These are phyloP conservation scores for Rhexocercosporidium sp. DNA, from an alignment of 2,329 filamentous ascomycete genomes.

Conservation along the genomic window DNA sequence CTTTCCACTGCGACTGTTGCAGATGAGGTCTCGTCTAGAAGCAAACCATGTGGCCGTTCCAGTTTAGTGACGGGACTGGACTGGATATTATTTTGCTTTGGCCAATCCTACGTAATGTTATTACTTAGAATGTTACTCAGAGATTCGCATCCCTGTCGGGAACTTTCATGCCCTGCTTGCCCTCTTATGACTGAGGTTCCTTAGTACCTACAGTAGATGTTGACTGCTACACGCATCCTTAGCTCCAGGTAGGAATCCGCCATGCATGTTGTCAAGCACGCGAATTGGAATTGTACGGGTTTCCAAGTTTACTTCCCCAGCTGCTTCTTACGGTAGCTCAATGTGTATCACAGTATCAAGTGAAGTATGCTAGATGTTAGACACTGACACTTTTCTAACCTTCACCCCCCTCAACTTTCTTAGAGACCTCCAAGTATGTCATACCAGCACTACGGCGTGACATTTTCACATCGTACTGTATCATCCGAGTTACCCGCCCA, in stretches of 20 bases:
- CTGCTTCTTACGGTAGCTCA: background rate
- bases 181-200: conserved; percentile 2
- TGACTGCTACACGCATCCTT: conserved; percentile 21
- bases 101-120: conserved; percentile 18
- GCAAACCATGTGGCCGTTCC: conserved; percentile 21
- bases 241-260: conserved; percentile 29
- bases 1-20: conserved; percentile 17
- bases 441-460: conserved; percentile 24
- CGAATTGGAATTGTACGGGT: conserved; percentile 23
- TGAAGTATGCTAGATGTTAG: conserved; percentile 11
- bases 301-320: conserved; percentile 7
- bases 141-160: conserved; percentile 8
- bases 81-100: conserved; percentile 14
- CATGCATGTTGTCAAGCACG: conserved; percentile 33
- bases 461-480: conserved; percentile 12
- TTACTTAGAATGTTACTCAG: conserved; percentile 22
- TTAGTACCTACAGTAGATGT: background rate
- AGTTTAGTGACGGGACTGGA: conserved; percentile 15
- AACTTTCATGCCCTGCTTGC: background rate
- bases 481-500: conserved; percentile 7
- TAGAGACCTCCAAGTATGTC: conserved; percentile 20
- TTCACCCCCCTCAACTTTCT: conserved; percentile 14
- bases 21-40: conserved; percentile 16
- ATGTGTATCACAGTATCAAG: conserved; percentile 17
- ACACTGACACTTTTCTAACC: conserved; percentile 4